Evolutionary conservation across 1,284 basidiomycete species (phyloP), one percentile per base, ranked within the genome.

Genomic region (Rhodotorula glutinis): DNA sequence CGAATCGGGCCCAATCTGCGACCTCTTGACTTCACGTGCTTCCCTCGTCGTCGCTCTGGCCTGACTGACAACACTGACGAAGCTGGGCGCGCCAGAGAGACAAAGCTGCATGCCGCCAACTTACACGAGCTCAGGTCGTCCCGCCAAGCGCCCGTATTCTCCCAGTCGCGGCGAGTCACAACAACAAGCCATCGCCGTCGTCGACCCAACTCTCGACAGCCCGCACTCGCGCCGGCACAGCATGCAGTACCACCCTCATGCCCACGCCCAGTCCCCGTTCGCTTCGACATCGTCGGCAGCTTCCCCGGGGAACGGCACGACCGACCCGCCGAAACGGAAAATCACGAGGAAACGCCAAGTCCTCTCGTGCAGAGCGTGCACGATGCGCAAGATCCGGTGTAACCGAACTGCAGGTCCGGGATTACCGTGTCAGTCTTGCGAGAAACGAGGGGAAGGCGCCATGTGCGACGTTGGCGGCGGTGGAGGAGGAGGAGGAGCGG

Each of bases 371-470:
- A 44, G 57, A 23, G 23, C 44, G 19, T 57, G 57, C 46, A 57
- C 57, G 23, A 38, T 44, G 29, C 30, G 66, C 2, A 67, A 67
- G 66, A 67, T 67, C 49, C 57, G 62, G 13, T 67, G 66, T 33
- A 58, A 60, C 49, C 27, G 66, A 5, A 62, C 53, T 16, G 17
- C n/a, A 0, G 60, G 60, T 2, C 57, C 66, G 21, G 66, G 66
- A 4, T 38, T 53, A 21, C 29, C 66, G 17, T 67, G 66, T 53
- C 53, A 62, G 44, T 62, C 66, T 7, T 67, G 66, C 38, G 54
- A 60, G 54, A 67, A 67, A 49, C 61, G 66, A 13, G 66, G 66
- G 11, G 66, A 67, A 17, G n/a, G 38, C 2, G 29, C n/a, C 13
- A 21, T 33, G 30, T 67, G 66, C 54, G 66, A 67, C 30, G 54